Base-by-base conservation (phyloP, 306 rosid species). In the Rosa multiflora region DNA sequence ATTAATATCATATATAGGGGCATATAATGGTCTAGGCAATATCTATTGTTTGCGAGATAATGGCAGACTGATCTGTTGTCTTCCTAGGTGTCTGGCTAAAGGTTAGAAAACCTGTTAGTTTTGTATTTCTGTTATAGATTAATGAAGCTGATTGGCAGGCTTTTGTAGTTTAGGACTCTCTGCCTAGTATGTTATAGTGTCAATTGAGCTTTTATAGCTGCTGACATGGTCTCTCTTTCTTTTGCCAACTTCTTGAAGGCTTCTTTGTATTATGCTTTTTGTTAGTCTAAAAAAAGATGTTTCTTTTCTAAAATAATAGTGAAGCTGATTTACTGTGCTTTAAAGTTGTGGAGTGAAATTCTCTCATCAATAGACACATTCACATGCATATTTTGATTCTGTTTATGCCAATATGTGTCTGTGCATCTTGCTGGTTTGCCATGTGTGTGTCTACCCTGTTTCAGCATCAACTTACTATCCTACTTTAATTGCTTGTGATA, bases 361-460 rank as follows among this genome's bases (percentile, higher is more conserved):
- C 48, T 58, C 11, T 43, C 56, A 29, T 53, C 70, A 29, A 1
- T 32, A 4, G 3, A 1, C 20, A 29, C 32, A 6, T 11, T 61
- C n/a, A 7, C 61, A 23, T 40, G 64, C 74, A 5, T 26, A 26
- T 4, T 6, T 67, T 35, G 11, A 62, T 62, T 62, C 17, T 55
- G 47, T 42, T 23, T 61, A 13, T 35, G 10, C 40, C 5, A 49
- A 2, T 48, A 40, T 68, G 44, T 52, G 68, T 53, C 32, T 67
- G 35, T 17, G 73, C 76, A 18, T 79, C 64, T 17, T 26, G 49
- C 66, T n/a, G 75, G 66, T 76, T 58, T 69, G 18, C 67, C n/a
- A 5, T 32, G 52, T 67, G 76, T 78, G 73, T 52, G 67, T 21
- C 15, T n/a, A 21, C 12, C 70, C 43, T 68, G 15, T 66, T 47